These are phyloP conservation scores for Dipodascopsis tothii DNA, from an alignment of 805 yeast genomes.

Conservation along the genomic window DNA sequence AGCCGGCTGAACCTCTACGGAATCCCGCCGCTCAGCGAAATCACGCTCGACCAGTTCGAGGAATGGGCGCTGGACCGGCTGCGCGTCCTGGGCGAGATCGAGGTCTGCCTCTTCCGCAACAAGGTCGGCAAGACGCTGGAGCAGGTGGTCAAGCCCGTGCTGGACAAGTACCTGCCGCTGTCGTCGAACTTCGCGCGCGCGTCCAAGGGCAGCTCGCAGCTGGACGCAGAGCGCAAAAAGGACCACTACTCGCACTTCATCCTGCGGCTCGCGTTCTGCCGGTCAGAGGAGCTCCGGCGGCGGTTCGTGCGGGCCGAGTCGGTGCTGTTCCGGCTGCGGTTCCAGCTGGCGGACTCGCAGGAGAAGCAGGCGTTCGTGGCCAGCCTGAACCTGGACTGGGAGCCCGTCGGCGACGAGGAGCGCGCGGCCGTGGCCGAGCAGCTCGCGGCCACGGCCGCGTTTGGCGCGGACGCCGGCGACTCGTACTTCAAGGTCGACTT, in stretches of 20 bases:
- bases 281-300: constrained; percentile 67
- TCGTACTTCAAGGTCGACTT: constrained; percentile 78
- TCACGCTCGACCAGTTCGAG: constrained; percentile 88
- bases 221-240: constrained; percentile 61
- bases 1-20: constrained; percentile 67
- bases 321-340: constrained; percentile 65
- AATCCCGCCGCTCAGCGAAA: constrained; percentile 72
- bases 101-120: constrained; percentile 60
- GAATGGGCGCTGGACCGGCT: constrained; percentile 91
- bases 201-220: constrained; percentile 17
- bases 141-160: constrained; percentile 52
- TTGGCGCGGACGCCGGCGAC: constrained; percentile 41
- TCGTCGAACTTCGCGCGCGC: constrained; percentile 34
- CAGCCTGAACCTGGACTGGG: constrained; percentile 62
- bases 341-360: constrained; percentile 44
- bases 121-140: constrained; percentile 60
- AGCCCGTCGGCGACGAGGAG: constrained; percentile 57
- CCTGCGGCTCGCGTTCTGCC: constrained; percentile 79
- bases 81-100: constrained; percentile 75
- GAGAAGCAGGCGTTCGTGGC: constrained; percentile 71
- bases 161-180: constrained; percentile 61
- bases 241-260: constrained; percentile 92
- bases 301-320: constrained; percentile 75
- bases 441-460: constrained; percentile 41
- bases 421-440: constrained; percentile 42